phyloP scores from a whole-genome alignment of 1,284 basidiomycete species.

The Ustilago loliicola region DNA sequence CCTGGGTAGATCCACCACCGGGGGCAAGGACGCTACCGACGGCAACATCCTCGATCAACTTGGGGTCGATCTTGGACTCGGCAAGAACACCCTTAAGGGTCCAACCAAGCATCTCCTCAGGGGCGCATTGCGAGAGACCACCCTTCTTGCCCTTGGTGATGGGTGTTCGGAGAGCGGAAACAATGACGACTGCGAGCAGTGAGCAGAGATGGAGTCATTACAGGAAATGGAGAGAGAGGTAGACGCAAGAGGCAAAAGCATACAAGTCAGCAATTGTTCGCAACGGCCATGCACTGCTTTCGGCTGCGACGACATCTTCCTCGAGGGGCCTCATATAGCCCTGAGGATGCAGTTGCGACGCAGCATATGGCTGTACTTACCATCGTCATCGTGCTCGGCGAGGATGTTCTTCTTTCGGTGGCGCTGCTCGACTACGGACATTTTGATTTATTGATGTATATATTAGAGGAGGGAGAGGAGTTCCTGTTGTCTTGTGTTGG shows the following conservation, averaged over 20 bases:
- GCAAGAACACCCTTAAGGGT: slow-evolving; percentile 71
- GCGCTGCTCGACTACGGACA: slow-evolving; percentile 47
- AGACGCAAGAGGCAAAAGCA: neutral
- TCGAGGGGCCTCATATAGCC: no score
- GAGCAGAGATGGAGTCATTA: no score
- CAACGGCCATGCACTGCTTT: neutral
- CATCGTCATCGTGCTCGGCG: slow-evolving; percentile 69
- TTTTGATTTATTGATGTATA: slow-evolving; percentile 17
- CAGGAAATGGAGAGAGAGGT: neutral
- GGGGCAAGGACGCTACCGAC: slow-evolving; percentile 96
- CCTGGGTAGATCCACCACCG: slow-evolving; percentile 87
- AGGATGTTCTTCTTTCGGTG: slow-evolving; percentile 65
- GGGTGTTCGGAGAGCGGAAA: slow-evolving; percentile 87
- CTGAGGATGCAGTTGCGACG: neutral
- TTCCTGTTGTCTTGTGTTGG: neutral
- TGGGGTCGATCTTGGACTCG: slow-evolving; percentile 78
- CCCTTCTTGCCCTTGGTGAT: slow-evolving; percentile 92
- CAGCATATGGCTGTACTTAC: slow-evolving; percentile 43
- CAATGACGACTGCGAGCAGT: slow-evolving; percentile 80
- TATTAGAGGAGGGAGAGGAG: neutral
- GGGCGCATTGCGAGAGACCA: slow-evolving; percentile 85
- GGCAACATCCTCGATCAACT: slow-evolving; percentile 79
- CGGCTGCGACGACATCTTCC: no score
- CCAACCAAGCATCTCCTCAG: slow-evolving; percentile 88
- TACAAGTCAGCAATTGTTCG: slow-evolving; percentile 7